These are phyloP conservation scores for Solanum tarapatanum DNA, from an alignment of 257 asterid genomes.

Conservation along the genomic window DNA sequence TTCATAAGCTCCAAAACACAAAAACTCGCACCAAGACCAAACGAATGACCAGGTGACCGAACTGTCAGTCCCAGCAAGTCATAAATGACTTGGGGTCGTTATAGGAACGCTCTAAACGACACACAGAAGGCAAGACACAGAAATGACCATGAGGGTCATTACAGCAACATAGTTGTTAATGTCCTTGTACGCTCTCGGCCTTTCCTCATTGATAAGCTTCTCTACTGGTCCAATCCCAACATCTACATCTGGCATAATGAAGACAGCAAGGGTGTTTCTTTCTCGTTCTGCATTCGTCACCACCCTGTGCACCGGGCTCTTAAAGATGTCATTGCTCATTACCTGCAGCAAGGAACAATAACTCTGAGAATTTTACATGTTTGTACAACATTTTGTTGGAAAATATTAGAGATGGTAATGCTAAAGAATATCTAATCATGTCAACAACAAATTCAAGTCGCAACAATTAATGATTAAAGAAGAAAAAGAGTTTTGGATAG, in stretches of 20 bases:
- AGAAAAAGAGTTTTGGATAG: not conserved
- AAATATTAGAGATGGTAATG: not conserved
- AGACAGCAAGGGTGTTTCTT: constrained; percentile 42
- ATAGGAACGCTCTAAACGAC: too few relatives aligned
- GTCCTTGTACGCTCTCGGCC: constrained; percentile 25
- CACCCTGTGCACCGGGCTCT: constrained; percentile 55
- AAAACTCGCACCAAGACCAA: too few relatives aligned
- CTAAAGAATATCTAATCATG: not conserved
- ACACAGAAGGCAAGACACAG: too few relatives aligned
- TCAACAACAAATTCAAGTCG: not conserved
- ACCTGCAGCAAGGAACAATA: constrained; percentile 22
- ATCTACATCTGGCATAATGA: constrained; percentile 28
- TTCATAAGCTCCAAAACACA: too few relatives aligned
- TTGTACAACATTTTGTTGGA: not conserved
- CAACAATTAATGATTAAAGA: not conserved
- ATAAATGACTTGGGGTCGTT: too few relatives aligned
- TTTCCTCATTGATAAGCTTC: constrained; percentile 25
- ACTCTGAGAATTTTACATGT: not conserved
- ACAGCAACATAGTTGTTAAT: constrained; percentile 13
- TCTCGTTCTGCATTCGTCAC: constrained; percentile 34
- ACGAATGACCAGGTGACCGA: too few relatives aligned
- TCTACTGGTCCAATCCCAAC: constrained; percentile 46
- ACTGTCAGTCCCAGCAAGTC: too few relatives aligned
- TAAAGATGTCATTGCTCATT: constrained; percentile 50
- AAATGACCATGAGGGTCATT: too few relatives aligned